Evolutionary conservation across 805 yeast genomes (phyloP), one percentile per base, ranked within the genome.

Genomic region (Candida anglica): DNA sequence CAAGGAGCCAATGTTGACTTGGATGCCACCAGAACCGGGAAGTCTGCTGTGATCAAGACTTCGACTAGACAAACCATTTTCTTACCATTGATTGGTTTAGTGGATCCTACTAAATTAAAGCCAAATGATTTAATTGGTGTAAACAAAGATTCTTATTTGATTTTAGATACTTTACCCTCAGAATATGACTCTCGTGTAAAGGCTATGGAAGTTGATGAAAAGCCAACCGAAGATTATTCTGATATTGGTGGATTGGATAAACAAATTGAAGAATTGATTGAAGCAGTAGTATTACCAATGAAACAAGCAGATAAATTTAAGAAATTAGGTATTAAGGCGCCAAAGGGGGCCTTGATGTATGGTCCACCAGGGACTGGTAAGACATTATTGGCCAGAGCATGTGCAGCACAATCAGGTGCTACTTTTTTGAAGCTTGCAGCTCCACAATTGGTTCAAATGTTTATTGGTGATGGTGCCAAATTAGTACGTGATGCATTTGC

Each of bases 171-270:
- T 6, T 71, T 93, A 45, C 98, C 98, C 8, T 88, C 96, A 2
- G 98, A 93, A 63, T 93, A 93, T 56, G 99, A 93, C 60, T 84
- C 95, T 36, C 77, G 98, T 50, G 99, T 93, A 33, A 93, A 93
- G 66, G 98, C 98, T 9, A 86, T 93, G 99, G 98, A 93, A 61
- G 98, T 93, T 33, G 99, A 93, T 58, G 98, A 93, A 65, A 89
- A 91, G 56, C 99, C 99, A 39, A 84, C 95, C 2, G 98, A 93
- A 60, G 87, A 96, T 8, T 93, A 93, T 56, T 81, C 94, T 1
- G 98, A 93, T 58, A 94, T 93, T 48, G 99, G 99, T 55, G 99
- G 99, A 8, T 72, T 93, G 49, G 98, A 91, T 62, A 93, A 93
- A 64, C 99, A 93, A 62, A 93, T 93, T 49, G 98, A 93, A 66